Percentiles rank a stretch among this genome's conserved stretches.
These are phyloP conservation scores for Rhizomucor pusillus DNA, from an alignment of 371 early-diverging fungal species.

Conservation along the genomic window DNA sequence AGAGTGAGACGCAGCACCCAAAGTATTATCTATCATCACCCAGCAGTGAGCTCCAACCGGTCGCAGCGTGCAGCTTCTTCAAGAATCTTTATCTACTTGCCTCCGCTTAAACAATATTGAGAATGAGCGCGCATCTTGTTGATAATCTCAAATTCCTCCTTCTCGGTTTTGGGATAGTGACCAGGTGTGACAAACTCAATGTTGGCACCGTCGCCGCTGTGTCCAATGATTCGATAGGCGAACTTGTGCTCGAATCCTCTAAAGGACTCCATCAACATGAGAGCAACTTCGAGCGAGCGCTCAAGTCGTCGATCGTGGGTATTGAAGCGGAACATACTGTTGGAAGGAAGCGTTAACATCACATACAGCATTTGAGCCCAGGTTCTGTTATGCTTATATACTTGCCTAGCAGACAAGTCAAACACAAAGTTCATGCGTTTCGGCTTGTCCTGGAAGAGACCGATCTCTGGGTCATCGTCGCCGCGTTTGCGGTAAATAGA, in stretches of 20 bases:
- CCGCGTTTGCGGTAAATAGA: constrained; percentile 81
- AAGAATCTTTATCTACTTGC: constrained; percentile 23
- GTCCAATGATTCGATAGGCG: constrained; percentile 74
- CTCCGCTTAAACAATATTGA: constrained; percentile 70
- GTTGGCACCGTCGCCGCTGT: constrained; percentile 78
- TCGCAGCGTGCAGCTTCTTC: too few species aligned
- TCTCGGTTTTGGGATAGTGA: constrained; percentile 74
- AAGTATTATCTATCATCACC: constrained; percentile 60
- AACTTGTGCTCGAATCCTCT: constrained; percentile 83
- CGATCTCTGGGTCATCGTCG: constrained; percentile 70
- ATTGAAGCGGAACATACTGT: constrained; percentile 75
- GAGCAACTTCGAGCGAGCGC: constrained; percentile 69
- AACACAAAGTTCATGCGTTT: constrained; percentile 80
- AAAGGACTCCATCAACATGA: constrained; percentile 86
- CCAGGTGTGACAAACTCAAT: constrained; percentile 70
- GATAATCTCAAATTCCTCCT: constrained; percentile 70
- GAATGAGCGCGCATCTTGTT: constrained; percentile 66
- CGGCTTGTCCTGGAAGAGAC: constrained; percentile 70
- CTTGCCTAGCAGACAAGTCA: constrained; percentile 68
- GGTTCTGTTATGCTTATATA: neutral
- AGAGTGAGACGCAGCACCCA: constrained; percentile 68
- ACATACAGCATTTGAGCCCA: neutral
- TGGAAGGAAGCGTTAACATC: neutral
- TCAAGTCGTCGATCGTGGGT: constrained; percentile 70
- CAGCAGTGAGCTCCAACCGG: too few species aligned